These are phyloP conservation scores for Dictyostelium brefeldianum DNA, from an alignment of 78 protist species.

Conservation along the genomic window DNA sequence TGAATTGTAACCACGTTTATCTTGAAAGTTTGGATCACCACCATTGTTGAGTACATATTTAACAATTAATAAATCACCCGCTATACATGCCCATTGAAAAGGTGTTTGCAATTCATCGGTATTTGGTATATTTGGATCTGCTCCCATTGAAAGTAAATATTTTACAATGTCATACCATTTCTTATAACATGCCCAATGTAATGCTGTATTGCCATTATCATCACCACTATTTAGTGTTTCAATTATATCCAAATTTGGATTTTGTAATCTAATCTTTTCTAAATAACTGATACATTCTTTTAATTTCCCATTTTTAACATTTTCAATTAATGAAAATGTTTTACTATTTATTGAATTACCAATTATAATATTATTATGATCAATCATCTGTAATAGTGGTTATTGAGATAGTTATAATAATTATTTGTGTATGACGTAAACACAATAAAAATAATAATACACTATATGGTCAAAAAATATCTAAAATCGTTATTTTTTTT, in stretches of 20 bases:
- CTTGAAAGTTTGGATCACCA: conserved; percentile 44
- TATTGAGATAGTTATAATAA: background rate
- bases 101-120: conserved; percentile 72
- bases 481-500: background rate
- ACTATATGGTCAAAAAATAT: too few relatives aligned
- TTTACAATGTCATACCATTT: conserved; percentile 73
- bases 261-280: conserved; percentile 40
- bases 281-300: conserved; percentile 52
- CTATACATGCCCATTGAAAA: conserved; percentile 82
- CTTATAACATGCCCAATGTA: conserved; percentile 82
- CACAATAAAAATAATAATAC: background rate
- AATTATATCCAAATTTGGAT: conserved; percentile 3
- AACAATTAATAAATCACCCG: conserved; percentile 61
- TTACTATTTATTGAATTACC: conserved; percentile 24
- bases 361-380: conserved; percentile 27
- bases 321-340: conserved; percentile 42
- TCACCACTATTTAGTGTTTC: conserved; percentile 18
- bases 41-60: conserved; percentile 72
- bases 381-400: background rate
- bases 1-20: conserved; percentile 76
- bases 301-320: conserved; percentile 51
- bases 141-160: conserved; percentile 77
- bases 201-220: conserved; percentile 81
- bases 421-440: background rate
- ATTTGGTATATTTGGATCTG: conserved; percentile 47